Evolutionary conservation across 1,139 yeast species (phyloP), one percentile per base, ranked within the genome.

Genomic region (Candida sanyaensis): DNA sequence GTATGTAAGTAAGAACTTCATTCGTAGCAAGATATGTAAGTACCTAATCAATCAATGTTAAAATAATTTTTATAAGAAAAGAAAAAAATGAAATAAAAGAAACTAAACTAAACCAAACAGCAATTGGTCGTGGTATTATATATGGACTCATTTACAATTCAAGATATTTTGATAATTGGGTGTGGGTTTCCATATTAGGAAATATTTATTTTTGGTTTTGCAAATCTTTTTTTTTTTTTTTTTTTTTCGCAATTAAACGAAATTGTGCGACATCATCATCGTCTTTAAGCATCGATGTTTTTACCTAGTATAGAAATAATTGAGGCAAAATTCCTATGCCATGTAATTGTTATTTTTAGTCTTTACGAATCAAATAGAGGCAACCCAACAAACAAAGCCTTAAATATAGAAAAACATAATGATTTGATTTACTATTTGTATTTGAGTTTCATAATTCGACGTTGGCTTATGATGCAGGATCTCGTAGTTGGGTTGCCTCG

Each of bases 1-100:
- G 12, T 54, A 37, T 3, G 52, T 41, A 39, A 43, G 43, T 2
- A 52, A 17, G 17, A 47, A 47, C 42, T 45, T 55, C 59, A 55
- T 55, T 17, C 38, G 40, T 34, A 23, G 41, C 38, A 11, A 21
- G 38, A n/a, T 36, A 28, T 36, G n/a, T 17, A 17, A 17, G 21
- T 17, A 17, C 21, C 27, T 34, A 34, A 8, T 29, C 9, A 23
- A 36, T 37, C 31, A n/a, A 24, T 7, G 17, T n/a, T 5, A 4
- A 13, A 17, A 3, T 2, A 2, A 17, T 2, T 3, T 2, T 12
- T 17, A 12, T 26, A 7, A 31, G 26, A 33, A 41, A n/a, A 26
- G 9, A 41, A 12, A 31, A 28, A 42, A 27, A 21, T n/a, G n/a
- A 29, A n/a, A 21, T 6, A 29, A 36, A 21, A 28, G 24, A n/a